phyloP scores from a whole-genome alignment of 352 stramenopile species.

The Peronospora belbahrii region DNA sequence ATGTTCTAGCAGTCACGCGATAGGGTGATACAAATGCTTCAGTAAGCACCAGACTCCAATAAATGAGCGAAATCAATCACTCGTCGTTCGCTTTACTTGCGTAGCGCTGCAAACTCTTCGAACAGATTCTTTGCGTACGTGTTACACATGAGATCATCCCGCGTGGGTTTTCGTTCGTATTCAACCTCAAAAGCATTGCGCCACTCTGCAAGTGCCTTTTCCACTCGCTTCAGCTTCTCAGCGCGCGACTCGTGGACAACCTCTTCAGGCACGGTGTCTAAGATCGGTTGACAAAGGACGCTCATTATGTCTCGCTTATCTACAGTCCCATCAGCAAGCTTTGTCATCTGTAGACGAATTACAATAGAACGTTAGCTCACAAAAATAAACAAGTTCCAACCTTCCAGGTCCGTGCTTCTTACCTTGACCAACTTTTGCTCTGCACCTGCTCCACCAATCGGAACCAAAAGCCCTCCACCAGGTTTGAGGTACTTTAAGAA shows the following conservation, averaged over 20 bases:
- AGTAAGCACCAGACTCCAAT: constrained; percentile 1
- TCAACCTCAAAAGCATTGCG: constrained; percentile 50
- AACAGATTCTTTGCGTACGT: constrained; percentile 56
- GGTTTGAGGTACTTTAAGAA: constrained; percentile 64
- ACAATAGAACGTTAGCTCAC: constrained; percentile 5
- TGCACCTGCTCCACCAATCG: constrained; percentile 41
- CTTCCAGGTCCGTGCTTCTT: no score
- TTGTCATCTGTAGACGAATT: constrained; percentile 47
- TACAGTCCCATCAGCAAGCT: constrained; percentile 42
- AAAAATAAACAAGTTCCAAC: no score
- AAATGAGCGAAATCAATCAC: constrained; percentile 1
- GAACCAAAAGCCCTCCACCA: constrained; percentile 60
- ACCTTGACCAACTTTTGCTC: constrained; percentile 84
- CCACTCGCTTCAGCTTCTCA: constrained; percentile 51
- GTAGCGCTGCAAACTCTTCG: constrained; percentile 51
- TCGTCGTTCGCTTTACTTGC: constrained; percentile 37
- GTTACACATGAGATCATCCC: constrained; percentile 61
- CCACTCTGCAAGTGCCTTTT: constrained; percentile 56
- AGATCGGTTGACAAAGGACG: constrained; percentile 77
- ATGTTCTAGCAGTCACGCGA: no score
- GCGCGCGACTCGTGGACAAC: constrained; percentile 44
- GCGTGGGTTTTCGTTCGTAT: constrained; percentile 44
- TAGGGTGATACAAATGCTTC: no score
- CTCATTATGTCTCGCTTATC: constrained; percentile 75
- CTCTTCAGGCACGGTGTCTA: constrained; percentile 44